A percentile compares a stretch with the other conserved stretches of the same genome.
Evolutionary conservation across 2,329 filamentous ascomycete genomes (phyloP).

Genomic region (Nectriaceae sp.): DNA sequence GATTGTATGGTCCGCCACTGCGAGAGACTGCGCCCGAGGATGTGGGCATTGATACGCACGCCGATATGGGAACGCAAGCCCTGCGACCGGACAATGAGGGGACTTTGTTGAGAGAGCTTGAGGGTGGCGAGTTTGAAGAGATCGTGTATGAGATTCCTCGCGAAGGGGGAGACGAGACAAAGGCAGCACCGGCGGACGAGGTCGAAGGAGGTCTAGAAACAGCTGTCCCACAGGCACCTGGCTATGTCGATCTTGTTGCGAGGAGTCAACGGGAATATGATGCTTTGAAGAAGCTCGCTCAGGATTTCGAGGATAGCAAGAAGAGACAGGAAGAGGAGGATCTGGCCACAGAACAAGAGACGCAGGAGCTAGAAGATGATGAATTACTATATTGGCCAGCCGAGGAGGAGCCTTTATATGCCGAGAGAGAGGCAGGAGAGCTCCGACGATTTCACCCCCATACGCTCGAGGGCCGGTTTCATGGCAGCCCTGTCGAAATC

Average conservation of each 20-base stretch:
- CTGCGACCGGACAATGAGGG: constrained; percentile 35
- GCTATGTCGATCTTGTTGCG: constrained; percentile 50
- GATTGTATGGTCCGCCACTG: constrained; percentile 77
- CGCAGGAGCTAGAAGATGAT: constrained; percentile 34
- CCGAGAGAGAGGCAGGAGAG: constrained; percentile 35
- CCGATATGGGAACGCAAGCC: constrained; percentile 34
- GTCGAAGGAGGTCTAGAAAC: constrained; percentile 17
- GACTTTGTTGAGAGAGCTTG: constrained; percentile 55
- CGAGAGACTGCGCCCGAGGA: constrained; percentile 62
- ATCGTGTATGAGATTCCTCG: constrained; percentile 48
- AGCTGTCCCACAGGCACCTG: constrained; percentile 32
- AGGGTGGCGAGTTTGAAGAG: constrained; percentile 63
- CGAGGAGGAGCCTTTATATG: constrained; percentile 32
- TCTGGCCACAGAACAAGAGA: constrained; percentile 35
- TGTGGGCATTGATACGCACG: constrained; percentile 49
- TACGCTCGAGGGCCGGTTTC: constrained; percentile 73
- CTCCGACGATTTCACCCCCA: constrained; percentile 68
- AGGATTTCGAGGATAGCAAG: constrained; percentile 54
- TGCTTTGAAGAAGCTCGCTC: constrained; percentile 56
- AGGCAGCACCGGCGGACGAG: constrained; percentile 26
- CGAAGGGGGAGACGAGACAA: constrained; percentile 5
- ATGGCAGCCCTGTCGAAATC: constrained; percentile 72
- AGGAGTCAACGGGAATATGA: constrained; percentile 57
- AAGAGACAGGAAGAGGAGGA: constrained; percentile 36
- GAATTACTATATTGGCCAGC: constrained; percentile 33